Evolutionary conservation across 1,139 yeast species (phyloP).

Genomic region (Hyphopichia burtonii): DNA sequence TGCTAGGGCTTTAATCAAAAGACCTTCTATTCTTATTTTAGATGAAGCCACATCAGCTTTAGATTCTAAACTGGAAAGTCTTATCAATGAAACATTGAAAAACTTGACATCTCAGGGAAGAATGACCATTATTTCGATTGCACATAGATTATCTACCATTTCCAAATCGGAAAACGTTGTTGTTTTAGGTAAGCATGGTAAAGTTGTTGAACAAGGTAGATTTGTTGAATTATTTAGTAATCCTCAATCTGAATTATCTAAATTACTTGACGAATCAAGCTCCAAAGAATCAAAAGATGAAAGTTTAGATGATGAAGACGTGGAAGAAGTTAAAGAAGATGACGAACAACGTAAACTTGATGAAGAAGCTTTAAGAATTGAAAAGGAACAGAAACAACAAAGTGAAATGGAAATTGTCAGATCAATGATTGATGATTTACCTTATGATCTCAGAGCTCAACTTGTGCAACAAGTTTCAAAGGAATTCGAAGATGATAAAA

Average conservation of each 20-base stretch:
- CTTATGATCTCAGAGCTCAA: slow-evolving; percentile 31
- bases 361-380: slow-evolving; percentile 27
- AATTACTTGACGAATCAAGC: slow-evolving; percentile 40
- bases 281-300: slow-evolving; percentile 21
- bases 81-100: slow-evolving; percentile 59
- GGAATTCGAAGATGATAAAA: slow-evolving; percentile 21
- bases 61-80: slow-evolving; percentile 70
- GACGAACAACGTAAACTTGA: slow-evolving; percentile 13
- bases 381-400: slow-evolving; percentile 15
- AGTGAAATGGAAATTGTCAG: slow-evolving; percentile 30
- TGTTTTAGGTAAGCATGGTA: slow-evolving; percentile 49
- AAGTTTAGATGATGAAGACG: slow-evolving; percentile 18
- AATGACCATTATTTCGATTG: slow-evolving; percentile 85
- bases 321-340: slow-evolving; percentile 3
- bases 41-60: slow-evolving; percentile 83
- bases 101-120: slow-evolving; percentile 56
- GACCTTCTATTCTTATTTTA: slow-evolving; percentile 59
- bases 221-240: slow-evolving; percentile 44
- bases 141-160: slow-evolving; percentile 85
- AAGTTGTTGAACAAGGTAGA: slow-evolving; percentile 42
- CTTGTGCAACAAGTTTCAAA: slow-evolving; percentile 28
- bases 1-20: slow-evolving; percentile 73
- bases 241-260: slow-evolving; percentile 44
- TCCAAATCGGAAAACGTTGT: slow-evolving; percentile 54
- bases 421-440: slow-evolving; percentile 38